Conservation (phyloP, 2,329 filamentous ascomycete genomes). For the Colletotrichum agaves region DNA sequence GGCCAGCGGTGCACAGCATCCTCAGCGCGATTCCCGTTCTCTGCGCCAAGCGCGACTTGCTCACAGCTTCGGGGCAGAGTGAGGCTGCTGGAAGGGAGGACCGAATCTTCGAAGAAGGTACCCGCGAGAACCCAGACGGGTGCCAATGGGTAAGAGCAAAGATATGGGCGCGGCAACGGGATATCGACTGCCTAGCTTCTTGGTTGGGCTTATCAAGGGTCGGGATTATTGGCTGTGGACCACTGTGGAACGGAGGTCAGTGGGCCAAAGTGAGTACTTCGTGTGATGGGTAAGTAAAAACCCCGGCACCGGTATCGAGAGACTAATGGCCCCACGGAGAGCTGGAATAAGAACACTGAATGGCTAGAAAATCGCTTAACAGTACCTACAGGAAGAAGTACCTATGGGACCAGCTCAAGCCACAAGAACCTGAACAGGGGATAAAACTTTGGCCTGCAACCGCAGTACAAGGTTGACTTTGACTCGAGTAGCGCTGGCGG, state of each 20-base stretch:
- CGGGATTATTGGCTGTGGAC: slow-evolving; percentile 64
- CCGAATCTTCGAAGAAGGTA: slow-evolving; percentile 54
- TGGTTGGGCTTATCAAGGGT: slow-evolving; percentile 62
- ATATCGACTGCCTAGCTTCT: slow-evolving; percentile 53
- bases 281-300: too few species aligned
- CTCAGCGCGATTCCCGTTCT: slow-evolving; percentile 54
- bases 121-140: slow-evolving; percentile 56
- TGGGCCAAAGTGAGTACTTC: too few species aligned
- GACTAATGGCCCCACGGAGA: too few species aligned
- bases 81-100: slow-evolving; percentile 42
- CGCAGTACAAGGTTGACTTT: too few species aligned
- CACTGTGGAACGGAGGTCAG: slow-evolving; percentile 62
- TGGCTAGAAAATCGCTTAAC: too few species aligned
- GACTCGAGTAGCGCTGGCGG: neutral
- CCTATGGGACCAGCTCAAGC: too few species aligned
- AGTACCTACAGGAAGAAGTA: too few species aligned
- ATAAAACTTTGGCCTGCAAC: too few species aligned
- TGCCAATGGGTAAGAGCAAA: slow-evolving; percentile 57
- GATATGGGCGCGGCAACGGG: slow-evolving; percentile 58
- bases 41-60: slow-evolving; percentile 57
- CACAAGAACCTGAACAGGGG: too few species aligned
- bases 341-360: too few species aligned
- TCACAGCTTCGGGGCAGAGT: slow-evolving; percentile 46
- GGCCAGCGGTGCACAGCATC: slow-evolving; percentile 55
- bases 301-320: too few species aligned